Evolutionary conservation across 371 early-diverging fungal species (phyloP), one percentile per base, ranked within the genome.

Genomic region (Zychaea mexicana): DNA sequence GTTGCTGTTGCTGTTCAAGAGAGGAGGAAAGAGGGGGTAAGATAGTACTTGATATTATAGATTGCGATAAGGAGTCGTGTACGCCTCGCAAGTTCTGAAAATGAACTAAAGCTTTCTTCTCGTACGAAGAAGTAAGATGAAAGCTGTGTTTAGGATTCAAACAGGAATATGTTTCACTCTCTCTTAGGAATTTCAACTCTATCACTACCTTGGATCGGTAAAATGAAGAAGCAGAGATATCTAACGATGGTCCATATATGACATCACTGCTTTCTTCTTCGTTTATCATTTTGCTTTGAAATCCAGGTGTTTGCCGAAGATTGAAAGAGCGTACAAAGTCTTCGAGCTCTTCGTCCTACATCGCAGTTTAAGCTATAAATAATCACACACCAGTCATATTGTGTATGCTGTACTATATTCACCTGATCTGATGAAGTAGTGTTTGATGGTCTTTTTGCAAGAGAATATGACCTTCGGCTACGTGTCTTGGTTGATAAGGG

Each of bases 281-380:
- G n/a, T 69, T 49, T 49, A 49, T 22, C 24, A 49, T 19, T 24
- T 24, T 4, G n/a, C 49, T 49, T 24, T 49, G 49, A 24, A 49
- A 49, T 9, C 22, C 49, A 19, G 49, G 49, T 2, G 49, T 24
- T 2, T 24, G 49, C 24, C 76, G 8, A 73, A 59, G 49, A 12
- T 80, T 81, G n/a, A 89, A 74, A 65, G 85, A 80, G 26, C 73
- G 79, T 47, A 87, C 79, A 74, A 89, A 89, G 8, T 82, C 85
- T 52, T 79, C 82, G 19, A 89, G 72, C 53, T 83, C 85, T 22
- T 78, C 78, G 32, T 81, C 78, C 26, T 84, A 79, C 17, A n/a
- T n/a, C n/a, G n/a, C n/a, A n/a, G n/a, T n/a, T n/a, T n/a, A n/a
- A n/a, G n/a, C n/a, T n/a, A n/a, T n/a, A n/a, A n/a, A n/a, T n/a